Evolutionary conservation across 2,329 filamentous ascomycete species (phyloP).

Genomic region (Xylaria sp.): DNA sequence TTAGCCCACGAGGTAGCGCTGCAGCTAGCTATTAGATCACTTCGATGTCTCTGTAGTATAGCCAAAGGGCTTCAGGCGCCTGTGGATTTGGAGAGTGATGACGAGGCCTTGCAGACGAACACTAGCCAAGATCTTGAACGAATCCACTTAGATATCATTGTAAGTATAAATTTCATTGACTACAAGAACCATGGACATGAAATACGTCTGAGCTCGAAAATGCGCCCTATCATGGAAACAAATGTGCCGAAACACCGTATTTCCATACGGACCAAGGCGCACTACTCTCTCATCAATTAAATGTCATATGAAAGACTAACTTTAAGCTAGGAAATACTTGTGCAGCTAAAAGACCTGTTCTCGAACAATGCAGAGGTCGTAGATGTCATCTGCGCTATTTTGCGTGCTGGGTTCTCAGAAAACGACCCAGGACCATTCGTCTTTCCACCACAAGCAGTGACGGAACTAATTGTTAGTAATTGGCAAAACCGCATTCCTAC

Average conservation of each 20-base stretch:
- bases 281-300: constrained; percentile 54
- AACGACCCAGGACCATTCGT: constrained; percentile 80
- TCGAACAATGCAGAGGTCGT: constrained; percentile 72
- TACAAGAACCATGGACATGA: background rate
- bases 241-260: background rate
- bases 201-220: background rate
- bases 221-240: background rate
- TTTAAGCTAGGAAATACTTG: constrained; percentile 41
- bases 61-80: constrained; percentile 77
- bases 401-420: constrained; percentile 81
- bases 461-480: constrained; percentile 70
- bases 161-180: constrained; percentile 44
- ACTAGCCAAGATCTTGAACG: constrained; percentile 40
- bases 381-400: constrained; percentile 76
- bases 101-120: constrained; percentile 20
- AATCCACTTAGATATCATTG: constrained; percentile 61
- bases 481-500: constrained; percentile 73
- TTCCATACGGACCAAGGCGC: background rate
- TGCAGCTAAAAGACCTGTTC: constrained; percentile 63
- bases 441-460: constrained; percentile 73
- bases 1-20: constrained; percentile 56
- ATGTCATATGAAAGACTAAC: constrained; percentile 62
- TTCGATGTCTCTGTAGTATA: constrained; percentile 76
- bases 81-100: constrained; percentile 72
- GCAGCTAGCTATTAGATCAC: constrained; percentile 64